Percentiles rank a stretch among this genome's conserved stretches.
These are phyloP conservation scores for Vinca minor DNA, from an alignment of 257 asterid species.

Conservation along the genomic window DNA sequence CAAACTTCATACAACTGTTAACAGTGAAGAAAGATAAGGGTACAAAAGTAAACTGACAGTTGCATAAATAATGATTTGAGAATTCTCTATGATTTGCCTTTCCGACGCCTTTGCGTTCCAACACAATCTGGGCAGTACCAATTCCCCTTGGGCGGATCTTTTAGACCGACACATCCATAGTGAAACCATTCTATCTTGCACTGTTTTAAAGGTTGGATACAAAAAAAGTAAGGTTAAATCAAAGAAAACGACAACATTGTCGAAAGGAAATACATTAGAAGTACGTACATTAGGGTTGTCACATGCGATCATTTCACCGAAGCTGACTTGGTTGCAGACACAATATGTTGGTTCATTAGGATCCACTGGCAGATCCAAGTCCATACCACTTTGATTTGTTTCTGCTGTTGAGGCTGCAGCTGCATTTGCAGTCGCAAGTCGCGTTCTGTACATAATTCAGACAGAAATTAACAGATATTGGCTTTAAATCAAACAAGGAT, in stretches of 20 bases:
- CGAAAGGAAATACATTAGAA: background rate
- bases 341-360: constrained; percentile 98
- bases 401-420: constrained; percentile 41
- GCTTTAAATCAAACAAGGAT: no score
- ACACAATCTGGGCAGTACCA: constrained; percentile 90
- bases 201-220: constrained; percentile 32
- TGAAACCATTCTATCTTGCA: constrained; percentile 99
- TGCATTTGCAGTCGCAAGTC: constrained; percentile 54
- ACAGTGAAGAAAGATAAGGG: no score
- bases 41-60: no score
- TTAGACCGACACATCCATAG: constrained; percentile 86
- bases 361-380: constrained; percentile 86
- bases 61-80: background rate
- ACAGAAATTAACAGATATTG: no score
- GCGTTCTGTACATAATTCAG: constrained; percentile 45
- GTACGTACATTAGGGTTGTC: constrained; percentile 77
- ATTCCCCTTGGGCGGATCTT: constrained; percentile 89
- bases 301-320: constrained; percentile 98
- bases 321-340: constrained; percentile 97
- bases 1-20: no score
- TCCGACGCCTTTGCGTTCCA: constrained; percentile 62
- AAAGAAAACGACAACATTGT: background rate
- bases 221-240: constrained; percentile 1
- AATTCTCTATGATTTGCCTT: constrained; percentile 29
- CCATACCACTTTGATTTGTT: constrained; percentile 56